Conservation (phyloP, 108 stramenopile genomes). For the Conticribra guillardii region DNA sequence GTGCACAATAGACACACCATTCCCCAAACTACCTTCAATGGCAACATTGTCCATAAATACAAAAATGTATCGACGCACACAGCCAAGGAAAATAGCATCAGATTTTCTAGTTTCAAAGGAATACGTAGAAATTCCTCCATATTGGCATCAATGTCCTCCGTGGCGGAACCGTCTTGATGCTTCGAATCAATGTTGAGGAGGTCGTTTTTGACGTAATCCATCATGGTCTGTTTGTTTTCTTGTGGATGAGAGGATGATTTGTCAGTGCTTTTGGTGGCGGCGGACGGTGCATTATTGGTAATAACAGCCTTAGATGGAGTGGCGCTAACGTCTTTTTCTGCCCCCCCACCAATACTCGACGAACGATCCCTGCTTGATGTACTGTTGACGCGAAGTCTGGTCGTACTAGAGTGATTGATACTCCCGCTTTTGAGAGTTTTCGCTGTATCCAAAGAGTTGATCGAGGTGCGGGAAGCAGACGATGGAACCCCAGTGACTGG, state of each 20-base stretch:
- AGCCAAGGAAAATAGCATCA: conserved; percentile 88
- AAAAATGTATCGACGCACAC: conserved; percentile 95
- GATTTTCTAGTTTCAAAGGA: conserved; percentile 86
- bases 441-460: conserved; percentile 13
- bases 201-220: conserved; percentile 48
- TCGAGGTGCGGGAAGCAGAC: conserved; percentile 20
- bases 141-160: conserved; percentile 78
- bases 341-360: too few species aligned
- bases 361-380: too few species aligned
- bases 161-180: conserved; percentile 51
- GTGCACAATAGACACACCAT: conserved; percentile 46
- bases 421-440: conserved; percentile 17
- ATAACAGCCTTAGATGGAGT: not conserved
- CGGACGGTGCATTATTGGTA: not conserved
- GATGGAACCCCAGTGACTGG: not conserved
- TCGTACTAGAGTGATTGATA: not conserved
- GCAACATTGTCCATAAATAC: conserved; percentile 91
- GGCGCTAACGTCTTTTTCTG: too few species aligned
- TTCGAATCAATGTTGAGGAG: conserved; percentile 53
- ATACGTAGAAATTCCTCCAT: conserved; percentile 96
- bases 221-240: conserved; percentile 37
- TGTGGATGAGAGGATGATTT: conserved; percentile 14
- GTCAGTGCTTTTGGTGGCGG: conserved; percentile 10
- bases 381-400: not conserved
- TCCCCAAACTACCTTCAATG: conserved; percentile 83